Base-by-base conservation (phyloP, 2,329 filamentous ascomycete genomes). In the Paecilomyces niveus region DNA sequence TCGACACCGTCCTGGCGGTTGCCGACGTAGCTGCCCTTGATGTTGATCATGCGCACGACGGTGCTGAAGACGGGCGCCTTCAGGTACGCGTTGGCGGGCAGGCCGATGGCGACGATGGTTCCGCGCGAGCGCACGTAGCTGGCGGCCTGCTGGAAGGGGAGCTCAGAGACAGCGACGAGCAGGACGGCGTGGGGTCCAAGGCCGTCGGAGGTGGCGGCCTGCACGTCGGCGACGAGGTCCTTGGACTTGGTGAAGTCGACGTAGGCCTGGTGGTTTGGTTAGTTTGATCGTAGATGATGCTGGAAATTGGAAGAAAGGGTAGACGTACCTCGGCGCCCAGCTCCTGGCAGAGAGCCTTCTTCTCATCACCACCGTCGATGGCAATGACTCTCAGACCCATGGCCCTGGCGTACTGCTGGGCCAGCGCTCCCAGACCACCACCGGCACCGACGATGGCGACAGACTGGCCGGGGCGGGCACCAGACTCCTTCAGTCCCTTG, bases 131-230 rank as follows among this genome's bases (percentile, higher is more conserved):
- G 89, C 62, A 96, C 88, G 76, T 97, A 96, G 76, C 83, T 87
- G 54, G 90, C 86, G 50, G 93, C 93, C 80, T 97, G 92, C 79
- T 96, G 91, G 86, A 97, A 97, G 57, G 93, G 93, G 81, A 88
- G 90, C 83, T 97, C 92, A 67, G 81, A 84, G 56, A 90, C 92
- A 61, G 93, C 92, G 61, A 97, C 85, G 52, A 97, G 82, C 64
- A 97, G 81, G 61, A 93, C 92, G 45, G 91, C 92, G 68, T 96
- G 89, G 4, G 92, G 92, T 56, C 93, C 93, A 15, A 90, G 83
- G 21, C 90, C 90, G 67, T 93, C 91, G 29, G 84, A 77, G 1
- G 90, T 95, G 29, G 87, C 87, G 53, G 85, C 86, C 80, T 92
- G 90, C 63, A 97, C 92, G 64, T 95, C 90, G 65, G 85, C 84